phyloP scores from a whole-genome alignment of 2,329 filamentous ascomycete species.

The Xylaria digitata region DNA sequence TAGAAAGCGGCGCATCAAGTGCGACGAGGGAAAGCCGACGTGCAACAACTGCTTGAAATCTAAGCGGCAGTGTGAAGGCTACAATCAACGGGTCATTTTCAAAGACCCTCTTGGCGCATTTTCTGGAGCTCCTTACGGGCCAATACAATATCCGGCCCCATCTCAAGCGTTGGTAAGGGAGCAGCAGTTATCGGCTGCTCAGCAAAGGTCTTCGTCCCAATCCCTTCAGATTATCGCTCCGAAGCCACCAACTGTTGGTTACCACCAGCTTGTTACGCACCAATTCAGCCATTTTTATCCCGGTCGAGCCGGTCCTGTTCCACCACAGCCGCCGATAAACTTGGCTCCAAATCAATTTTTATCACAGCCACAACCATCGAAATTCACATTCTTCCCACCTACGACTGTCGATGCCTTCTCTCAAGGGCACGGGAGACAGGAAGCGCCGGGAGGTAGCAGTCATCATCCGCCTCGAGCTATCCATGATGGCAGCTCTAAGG shows the following conservation, averaged over 20 bases:
- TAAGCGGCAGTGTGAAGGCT: constrained; percentile 85
- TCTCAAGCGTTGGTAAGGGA: constrained; percentile 59
- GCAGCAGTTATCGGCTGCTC: constrained; percentile 57
- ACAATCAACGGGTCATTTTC: constrained; percentile 83
- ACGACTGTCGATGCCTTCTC: constrained; percentile 47
- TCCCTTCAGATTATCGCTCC: constrained; percentile 63
- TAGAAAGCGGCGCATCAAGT: constrained; percentile 95
- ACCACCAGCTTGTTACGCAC: constrained; percentile 47
- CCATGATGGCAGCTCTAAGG: constrained; percentile 34
- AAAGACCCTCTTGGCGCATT: constrained; percentile 75
- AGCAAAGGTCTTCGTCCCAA: constrained; percentile 54
- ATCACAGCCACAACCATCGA: constrained; percentile 42
- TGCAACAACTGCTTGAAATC: constrained; percentile 90
- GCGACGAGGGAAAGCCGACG: constrained; percentile 86
- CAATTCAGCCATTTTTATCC: constrained; percentile 49
- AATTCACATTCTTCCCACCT: constrained; percentile 49
- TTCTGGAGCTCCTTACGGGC: constrained; percentile 60
- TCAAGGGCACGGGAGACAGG: constrained; percentile 45
- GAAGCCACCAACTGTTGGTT: constrained; percentile 58
- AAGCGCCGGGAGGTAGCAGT: constrained; percentile 41
- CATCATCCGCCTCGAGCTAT: constrained; percentile 40
- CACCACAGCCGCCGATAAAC: constrained; percentile 42
- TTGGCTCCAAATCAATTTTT: constrained; percentile 43
- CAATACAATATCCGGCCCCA: constrained; percentile 59
- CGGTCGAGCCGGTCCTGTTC: constrained; percentile 49